Conservation (phyloP, 495 filamentous ascomycete species). For the Trichocladium uniseriatum region DNA sequence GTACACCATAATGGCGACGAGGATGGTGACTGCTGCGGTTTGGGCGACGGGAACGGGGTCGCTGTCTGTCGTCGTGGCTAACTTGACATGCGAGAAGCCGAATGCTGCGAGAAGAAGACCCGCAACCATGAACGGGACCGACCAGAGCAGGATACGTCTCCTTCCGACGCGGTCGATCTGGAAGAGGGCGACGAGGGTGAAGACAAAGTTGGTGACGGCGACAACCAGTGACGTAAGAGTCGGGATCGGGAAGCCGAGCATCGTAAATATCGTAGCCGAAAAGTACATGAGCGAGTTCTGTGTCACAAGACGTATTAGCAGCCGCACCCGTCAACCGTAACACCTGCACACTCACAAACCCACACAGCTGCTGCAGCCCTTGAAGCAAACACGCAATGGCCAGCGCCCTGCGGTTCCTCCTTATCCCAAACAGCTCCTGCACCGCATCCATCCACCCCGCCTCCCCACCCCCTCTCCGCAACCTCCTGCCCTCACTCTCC, state of each 20-base stretch:
- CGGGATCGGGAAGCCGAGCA: slow-evolving; percentile 69
- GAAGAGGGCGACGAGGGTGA: slow-evolving; percentile 67
- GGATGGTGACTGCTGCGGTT: slow-evolving; percentile 45
- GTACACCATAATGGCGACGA: slow-evolving; percentile 68
- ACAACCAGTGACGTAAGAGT: slow-evolving; percentile 75
- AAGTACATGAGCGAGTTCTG: slow-evolving; percentile 94
- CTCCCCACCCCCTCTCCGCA: slow-evolving; percentile 22
- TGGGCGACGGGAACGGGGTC: slow-evolving; percentile 14
- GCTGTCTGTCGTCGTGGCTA: slow-evolving; percentile 22
- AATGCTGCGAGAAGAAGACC: slow-evolving; percentile 59
- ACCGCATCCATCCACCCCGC: slow-evolving; percentile 36
- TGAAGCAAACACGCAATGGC: slow-evolving; percentile 79
- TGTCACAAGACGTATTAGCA: slow-evolving; percentile 7
- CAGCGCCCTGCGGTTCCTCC: slow-evolving; percentile 66
- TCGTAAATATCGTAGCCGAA: slow-evolving; percentile 78
- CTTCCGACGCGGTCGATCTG: slow-evolving; percentile 76
- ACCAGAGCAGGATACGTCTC: slow-evolving; percentile 69
- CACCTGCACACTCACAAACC: slow-evolving; percentile 52
- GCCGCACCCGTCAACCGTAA: background rate
- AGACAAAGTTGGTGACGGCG: slow-evolving; percentile 72
- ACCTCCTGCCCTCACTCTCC: slow-evolving; percentile 45
- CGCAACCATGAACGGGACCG: slow-evolving; percentile 73
- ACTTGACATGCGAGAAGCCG: slow-evolving; percentile 53
- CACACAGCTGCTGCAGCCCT: slow-evolving; percentile 80
- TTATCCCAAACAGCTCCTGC: slow-evolving; percentile 46